Percentiles rank a stretch among this genome's conserved stretches.
These are phyloP conservation scores for Globisporangium apiculatum DNA, from an alignment of 352 stramenopile genomes.

Conservation along the genomic window DNA sequence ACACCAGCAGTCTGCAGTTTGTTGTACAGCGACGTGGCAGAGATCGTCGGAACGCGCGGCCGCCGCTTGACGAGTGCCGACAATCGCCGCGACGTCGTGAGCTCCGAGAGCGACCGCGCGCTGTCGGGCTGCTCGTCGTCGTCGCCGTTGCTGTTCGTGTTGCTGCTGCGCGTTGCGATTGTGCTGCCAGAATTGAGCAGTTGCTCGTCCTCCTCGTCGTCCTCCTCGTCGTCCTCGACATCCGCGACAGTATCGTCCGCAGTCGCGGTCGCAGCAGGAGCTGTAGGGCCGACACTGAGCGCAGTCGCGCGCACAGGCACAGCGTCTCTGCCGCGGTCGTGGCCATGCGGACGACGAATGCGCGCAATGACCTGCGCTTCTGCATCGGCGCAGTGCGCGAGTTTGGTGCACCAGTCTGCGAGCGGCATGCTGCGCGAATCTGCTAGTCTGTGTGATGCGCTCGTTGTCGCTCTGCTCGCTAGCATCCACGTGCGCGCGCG, in stretches of 20 bases:
- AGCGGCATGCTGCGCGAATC: constrained; percentile 4
- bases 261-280: background rate
- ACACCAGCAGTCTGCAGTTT: constrained; percentile 57
- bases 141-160: constrained; percentile 1
- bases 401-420: constrained; percentile 12
- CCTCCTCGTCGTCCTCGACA: background rate
- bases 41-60: constrained; percentile 48
- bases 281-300: background rate
- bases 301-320: background rate
- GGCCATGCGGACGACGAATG: background rate
- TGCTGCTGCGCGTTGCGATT: constrained; percentile 4
- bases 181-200: constrained; percentile 10
- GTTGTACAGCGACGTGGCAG: constrained; percentile 66
- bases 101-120: constrained; percentile 12
- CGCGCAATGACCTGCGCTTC: constrained; percentile 3
- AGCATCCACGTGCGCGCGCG: too few relatives aligned
- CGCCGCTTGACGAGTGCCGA: constrained; percentile 16
- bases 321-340: background rate
- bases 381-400: constrained; percentile 7
- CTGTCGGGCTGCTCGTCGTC: constrained; percentile 4
- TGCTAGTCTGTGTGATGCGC: background rate
- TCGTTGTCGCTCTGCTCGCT: too few relatives aligned
- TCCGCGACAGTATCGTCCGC: background rate
- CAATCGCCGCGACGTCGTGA: constrained; percentile 21
- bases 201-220: background rate